Conservation (phyloP, 768 basidiomycete genomes). For the Infundibulicybe gibba region DNA sequence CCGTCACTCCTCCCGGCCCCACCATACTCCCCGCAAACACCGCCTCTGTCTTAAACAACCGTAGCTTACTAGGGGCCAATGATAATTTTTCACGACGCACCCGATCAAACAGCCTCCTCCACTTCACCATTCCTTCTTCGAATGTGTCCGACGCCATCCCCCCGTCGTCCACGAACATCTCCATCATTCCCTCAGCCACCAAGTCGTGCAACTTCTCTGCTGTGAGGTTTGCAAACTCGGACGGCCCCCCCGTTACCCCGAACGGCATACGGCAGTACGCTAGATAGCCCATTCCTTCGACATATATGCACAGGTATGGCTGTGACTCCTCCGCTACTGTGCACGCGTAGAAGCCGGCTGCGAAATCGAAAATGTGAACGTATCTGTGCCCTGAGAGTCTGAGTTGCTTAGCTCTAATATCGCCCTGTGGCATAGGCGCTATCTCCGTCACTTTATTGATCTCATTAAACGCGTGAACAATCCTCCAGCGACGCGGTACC, state of each 20-base stretch:
- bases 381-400: constrained; percentile 29
- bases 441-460: constrained; percentile 27
- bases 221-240: constrained; percentile 27
- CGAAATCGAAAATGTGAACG: constrained; percentile 31
- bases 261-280: constrained; percentile 31
- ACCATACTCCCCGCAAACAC: constrained; percentile 10
- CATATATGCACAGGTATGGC: constrained; percentile 25
- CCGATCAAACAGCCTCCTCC: constrained; percentile 18
- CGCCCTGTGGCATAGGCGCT: constrained; percentile 27
- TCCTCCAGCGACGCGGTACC: constrained; percentile 23
- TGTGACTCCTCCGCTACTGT: constrained; percentile 10
- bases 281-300: constrained; percentile 23
- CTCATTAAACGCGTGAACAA: constrained; percentile 32
- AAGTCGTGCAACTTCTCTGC: constrained; percentile 19
- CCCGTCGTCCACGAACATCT: constrained; percentile 40
- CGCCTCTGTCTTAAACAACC: constrained; percentile 26
- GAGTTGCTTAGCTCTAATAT: constrained; percentile 35
- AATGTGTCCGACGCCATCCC: constrained; percentile 25
- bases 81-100: constrained; percentile 9
- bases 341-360: constrained; percentile 29
- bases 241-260: constrained; percentile 33
- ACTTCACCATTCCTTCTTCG: constrained; percentile 15
- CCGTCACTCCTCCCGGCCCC: constrained; percentile 22
- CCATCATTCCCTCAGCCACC: constrained; percentile 15
- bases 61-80: constrained; percentile 22